phyloP scores from a whole-genome alignment of 208 protist genomes.

The Wallacemonas rigidus region DNA sequence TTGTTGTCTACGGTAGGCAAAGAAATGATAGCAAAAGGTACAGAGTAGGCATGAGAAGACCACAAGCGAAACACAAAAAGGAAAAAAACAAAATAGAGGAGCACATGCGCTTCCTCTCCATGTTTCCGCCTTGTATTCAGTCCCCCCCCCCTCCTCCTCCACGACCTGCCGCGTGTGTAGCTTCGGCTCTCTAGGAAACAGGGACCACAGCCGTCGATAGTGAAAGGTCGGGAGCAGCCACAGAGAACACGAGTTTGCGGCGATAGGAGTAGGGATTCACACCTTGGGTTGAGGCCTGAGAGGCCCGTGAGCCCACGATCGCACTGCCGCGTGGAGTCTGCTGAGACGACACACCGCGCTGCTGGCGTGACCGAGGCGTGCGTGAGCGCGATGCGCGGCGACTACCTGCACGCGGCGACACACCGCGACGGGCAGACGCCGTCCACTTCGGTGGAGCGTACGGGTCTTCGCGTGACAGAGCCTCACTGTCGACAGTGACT shows the following conservation, averaged over 20 bases:
- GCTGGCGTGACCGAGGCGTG: constrained; percentile 2
- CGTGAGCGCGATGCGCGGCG: neutral
- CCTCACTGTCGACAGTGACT: constrained; percentile 13
- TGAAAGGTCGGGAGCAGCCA: constrained; percentile 24
- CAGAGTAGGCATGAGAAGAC: neutral
- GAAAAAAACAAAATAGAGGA: neutral
- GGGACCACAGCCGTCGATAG: neutral
- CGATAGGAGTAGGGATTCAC: constrained; percentile 34
- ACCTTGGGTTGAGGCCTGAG: constrained; percentile 7
- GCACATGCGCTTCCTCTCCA: too few species aligned
- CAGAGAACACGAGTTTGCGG: constrained; percentile 37
- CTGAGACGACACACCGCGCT: neutral
- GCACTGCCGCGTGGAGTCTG: constrained; percentile 7
- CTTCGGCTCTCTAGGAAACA: neutral
- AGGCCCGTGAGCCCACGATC: neutral
- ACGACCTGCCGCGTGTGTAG: too few species aligned
- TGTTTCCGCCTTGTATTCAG: too few species aligned
- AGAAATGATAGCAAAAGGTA: neutral
- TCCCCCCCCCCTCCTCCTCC: too few species aligned
- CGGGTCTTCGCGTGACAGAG: constrained; percentile 13
- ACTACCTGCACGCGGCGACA: constrained; percentile 11
- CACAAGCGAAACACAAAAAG: neutral
- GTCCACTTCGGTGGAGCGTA: constrained; percentile 14
- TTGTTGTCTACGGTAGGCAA: neutral
- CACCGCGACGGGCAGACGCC: constrained; percentile 16